These are phyloP conservation scores for Blastobotrys terrestris DNA, from an alignment of 805 yeast species.

Conservation along the genomic window DNA sequence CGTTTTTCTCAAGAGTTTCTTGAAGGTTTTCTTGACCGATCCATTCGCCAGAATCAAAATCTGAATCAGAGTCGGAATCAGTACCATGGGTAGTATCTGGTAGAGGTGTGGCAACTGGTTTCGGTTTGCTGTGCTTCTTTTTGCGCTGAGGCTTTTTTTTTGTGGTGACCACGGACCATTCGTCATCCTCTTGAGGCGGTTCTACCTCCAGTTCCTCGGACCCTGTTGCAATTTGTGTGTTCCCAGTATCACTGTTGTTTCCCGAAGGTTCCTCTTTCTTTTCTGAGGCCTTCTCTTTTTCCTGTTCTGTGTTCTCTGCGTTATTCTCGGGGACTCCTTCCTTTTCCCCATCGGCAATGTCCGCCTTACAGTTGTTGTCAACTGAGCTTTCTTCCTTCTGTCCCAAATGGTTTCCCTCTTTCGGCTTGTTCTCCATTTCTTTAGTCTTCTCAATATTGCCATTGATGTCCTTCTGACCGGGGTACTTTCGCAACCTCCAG, in stretches of 20 bases:
- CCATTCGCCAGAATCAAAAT: conserved; percentile 42
- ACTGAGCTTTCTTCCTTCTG: neutral
- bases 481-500: conserved; percentile 61
- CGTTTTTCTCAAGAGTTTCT: conserved; percentile 63
- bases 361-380: no score
- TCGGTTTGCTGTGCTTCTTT: conserved; percentile 5
- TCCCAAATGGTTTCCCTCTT: neutral
- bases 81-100: conserved; percentile 34
- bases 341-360: no score
- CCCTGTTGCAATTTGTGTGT: neutral
- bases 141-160: conserved; percentile 6
- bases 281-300: neutral
- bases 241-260: no score
- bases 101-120: neutral
- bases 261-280: conserved; percentile 1
- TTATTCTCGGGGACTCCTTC: no score
- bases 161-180: conserved; percentile 10
- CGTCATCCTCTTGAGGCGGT: conserved; percentile 7
- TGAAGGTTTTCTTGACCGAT: conserved; percentile 81
- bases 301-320: no score
- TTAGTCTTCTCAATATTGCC: conserved; percentile 10
- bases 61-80: conserved; percentile 57
- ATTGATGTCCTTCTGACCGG: conserved; percentile 49
- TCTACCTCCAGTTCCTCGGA: neutral
- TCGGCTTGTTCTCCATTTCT: neutral